Evolutionary conservation across 768 basidiomycete species (phyloP).

Genomic region (Strobilomyces echinocephalus): DNA sequence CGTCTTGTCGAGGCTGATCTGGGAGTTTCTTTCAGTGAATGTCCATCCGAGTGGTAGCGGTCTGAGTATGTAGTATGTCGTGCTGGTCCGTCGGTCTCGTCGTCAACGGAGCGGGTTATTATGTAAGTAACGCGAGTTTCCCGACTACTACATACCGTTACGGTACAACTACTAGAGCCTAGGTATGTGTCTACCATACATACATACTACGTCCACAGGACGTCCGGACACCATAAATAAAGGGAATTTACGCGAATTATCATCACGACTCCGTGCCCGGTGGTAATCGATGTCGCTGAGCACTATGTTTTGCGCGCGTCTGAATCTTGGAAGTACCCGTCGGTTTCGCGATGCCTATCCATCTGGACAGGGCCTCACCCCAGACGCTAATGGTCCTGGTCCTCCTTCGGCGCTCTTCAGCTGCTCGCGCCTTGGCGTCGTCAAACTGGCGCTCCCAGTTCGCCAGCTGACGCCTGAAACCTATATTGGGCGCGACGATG

Average conservation of each 20-base stretch:
- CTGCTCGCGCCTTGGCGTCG: slow-evolving; percentile 18
- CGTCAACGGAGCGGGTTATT: slow-evolving; percentile 5
- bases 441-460: slow-evolving; percentile 32
- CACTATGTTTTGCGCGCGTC: not conserved
- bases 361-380: slow-evolving; percentile 12
- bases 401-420: slow-evolving; percentile 13
- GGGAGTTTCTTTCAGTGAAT: slow-evolving; percentile 20
- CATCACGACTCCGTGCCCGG: no score
- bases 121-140: slow-evolving; percentile 18
- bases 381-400: slow-evolving; percentile 3
- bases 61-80: slow-evolving; percentile 2
- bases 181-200: no score
- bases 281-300: not conserved
- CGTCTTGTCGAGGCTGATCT: not conserved
- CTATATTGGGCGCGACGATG: slow-evolving; percentile 62
- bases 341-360: slow-evolving; percentile 11
- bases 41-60: slow-evolving; percentile 22
- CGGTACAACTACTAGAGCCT: no score
- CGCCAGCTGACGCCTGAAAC: slow-evolving; percentile 58
- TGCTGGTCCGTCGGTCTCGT: not conserved
- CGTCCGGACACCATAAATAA: not conserved
- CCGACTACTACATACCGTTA: no score
- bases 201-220: not conserved
- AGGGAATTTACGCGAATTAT: not conserved
- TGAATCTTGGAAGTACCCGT: not conserved